Percentiles rank a stretch among this genome's conserved stretches.
Evolutionary conservation across 2,329 filamentous ascomycete species (phyloP).

Genomic region (Talaromyces sp.): DNA sequence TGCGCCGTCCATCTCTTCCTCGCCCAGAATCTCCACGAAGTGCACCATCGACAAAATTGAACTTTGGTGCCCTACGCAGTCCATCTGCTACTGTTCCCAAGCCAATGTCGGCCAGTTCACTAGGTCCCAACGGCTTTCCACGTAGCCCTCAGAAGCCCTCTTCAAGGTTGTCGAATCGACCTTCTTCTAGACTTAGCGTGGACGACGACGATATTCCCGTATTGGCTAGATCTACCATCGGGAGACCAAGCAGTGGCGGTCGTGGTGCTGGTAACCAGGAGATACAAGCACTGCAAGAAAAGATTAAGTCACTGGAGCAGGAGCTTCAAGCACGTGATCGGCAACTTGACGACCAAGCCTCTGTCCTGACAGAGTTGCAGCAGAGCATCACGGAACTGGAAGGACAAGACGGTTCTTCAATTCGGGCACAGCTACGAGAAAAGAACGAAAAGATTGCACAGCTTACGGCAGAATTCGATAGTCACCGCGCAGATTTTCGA

Average conservation of each 20-base stretch:
- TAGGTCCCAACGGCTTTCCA: conserved; percentile 34
- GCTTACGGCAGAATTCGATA: conserved; percentile 91
- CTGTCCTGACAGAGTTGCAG: conserved; percentile 85
- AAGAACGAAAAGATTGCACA: conserved; percentile 96
- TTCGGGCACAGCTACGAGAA: conserved; percentile 80
- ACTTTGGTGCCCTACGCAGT: conserved; percentile 53
- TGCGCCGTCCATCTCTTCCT: conserved; percentile 70
- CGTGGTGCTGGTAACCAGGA: conserved; percentile 25
- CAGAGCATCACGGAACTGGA: conserved; percentile 78
- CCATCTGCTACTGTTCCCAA: conserved; percentile 46
- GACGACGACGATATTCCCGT: conserved; percentile 35
- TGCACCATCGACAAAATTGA: conserved; percentile 55
- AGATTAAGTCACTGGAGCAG: conserved; percentile 67
- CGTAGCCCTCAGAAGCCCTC: conserved; percentile 40
- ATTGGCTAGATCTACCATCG: conserved; percentile 10
- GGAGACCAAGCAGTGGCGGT: conserved; percentile 9
- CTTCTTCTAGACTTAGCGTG: conserved; percentile 38
- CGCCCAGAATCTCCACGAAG: conserved; percentile 80
- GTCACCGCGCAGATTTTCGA: conserved; percentile 89
- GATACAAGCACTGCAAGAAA: conserved; percentile 56
- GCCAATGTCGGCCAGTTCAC: conserved; percentile 9
- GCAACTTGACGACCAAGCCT: conserved; percentile 83
- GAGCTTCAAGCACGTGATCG: conserved; percentile 80
- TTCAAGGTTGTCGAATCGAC: conserved; percentile 38
- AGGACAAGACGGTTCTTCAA: conserved; percentile 70